phyloP scores from a whole-genome alignment of 2,329 filamentous ascomycete species.

The Trichoderma polysporum region DNA sequence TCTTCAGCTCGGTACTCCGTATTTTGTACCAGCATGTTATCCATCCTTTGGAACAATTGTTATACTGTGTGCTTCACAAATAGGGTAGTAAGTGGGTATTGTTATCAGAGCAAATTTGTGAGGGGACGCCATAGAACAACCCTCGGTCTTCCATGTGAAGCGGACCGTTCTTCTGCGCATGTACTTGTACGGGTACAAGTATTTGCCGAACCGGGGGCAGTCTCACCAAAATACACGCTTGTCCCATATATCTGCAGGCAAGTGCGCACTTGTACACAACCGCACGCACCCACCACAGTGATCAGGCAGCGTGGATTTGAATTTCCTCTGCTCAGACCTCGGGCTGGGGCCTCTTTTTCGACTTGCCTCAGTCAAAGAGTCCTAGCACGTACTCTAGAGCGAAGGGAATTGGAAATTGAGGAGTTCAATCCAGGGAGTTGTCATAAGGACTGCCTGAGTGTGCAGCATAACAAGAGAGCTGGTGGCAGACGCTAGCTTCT shows the following conservation, averaged over 20 bases:
- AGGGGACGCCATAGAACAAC: conserved; percentile 17
- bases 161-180: conserved; percentile 29
- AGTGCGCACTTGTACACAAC: neutral
- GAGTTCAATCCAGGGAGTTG: too few relatives aligned
- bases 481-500: neutral
- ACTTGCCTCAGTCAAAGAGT: neutral
- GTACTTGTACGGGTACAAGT: conserved; percentile 11
- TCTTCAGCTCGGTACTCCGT: neutral
- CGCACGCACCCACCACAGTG: neutral
- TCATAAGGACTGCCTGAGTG: neutral
- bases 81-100: neutral
- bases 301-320: neutral
- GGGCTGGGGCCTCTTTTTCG: neutral
- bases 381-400: neutral
- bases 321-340: neutral
- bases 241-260: neutral
- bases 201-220: conserved; percentile 24
- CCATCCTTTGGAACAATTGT: neutral
- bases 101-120: neutral
- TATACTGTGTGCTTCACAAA: neutral
- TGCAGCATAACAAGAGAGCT: neutral
- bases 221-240: neutral
- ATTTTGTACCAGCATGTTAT: neutral
- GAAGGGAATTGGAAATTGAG: neutral
- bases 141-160: conserved; percentile 27